Conservation (phyloP, 2,329 filamentous ascomycete genomes). For the Diaporthe ilicicola region DNA sequence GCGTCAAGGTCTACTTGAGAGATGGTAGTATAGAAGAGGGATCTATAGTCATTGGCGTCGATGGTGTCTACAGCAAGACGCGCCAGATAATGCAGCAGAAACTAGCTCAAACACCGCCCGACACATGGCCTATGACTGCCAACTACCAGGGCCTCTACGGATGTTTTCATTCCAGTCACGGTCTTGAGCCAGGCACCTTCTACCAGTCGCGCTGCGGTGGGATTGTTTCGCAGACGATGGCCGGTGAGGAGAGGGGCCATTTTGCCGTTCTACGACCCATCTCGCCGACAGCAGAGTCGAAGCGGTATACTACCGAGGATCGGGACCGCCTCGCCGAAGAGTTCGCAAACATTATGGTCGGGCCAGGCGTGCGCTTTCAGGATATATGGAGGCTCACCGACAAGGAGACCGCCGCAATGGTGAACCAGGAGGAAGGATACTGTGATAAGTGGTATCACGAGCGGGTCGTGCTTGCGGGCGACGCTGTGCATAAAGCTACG, state of each 20-base stretch:
- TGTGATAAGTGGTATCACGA: slow-evolving; percentile 10
- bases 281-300: not conserved
- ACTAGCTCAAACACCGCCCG: not conserved
- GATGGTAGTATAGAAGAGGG: slow-evolving; percentile 7
- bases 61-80: slow-evolving; percentile 16
- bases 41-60: not conserved
- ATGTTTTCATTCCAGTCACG: not conserved
- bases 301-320: not conserved
- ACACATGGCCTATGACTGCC: not conserved
- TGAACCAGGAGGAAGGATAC: slow-evolving; percentile 9
- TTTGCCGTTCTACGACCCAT: not conserved
- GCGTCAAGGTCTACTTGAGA: not conserved
- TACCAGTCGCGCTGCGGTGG: not conserved
- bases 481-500: not conserved
- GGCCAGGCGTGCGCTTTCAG: not conserved
- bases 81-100: slow-evolving; percentile 7
- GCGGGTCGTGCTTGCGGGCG: not conserved
- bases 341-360: not conserved
- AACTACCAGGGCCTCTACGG: not conserved
- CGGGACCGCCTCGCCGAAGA: not conserved
- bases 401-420: slow-evolving; percentile 12
- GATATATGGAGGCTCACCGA: not conserved
- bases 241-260: not conserved
- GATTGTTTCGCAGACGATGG: not conserved
- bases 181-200: not conserved